Evolutionary conservation across 1,139 yeast species (phyloP), one percentile per base, ranked within the genome.

Genomic region (Yamadazyma membranifaciens): DNA sequence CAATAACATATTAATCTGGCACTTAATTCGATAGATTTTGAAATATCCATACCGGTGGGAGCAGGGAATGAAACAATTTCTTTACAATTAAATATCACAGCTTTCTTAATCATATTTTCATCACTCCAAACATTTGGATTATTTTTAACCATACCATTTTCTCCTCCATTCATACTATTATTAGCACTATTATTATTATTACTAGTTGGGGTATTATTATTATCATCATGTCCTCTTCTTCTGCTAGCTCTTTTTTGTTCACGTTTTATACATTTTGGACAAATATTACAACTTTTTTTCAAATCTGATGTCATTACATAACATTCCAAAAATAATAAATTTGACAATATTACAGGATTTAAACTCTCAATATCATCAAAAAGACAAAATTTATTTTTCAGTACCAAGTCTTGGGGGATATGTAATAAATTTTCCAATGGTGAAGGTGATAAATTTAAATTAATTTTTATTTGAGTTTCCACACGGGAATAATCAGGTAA

Each of bases 1-100:
- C 97, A 91, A 62, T 92, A 92, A 61, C 98, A 92, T 9, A 92
- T 92, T 34, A 92, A 81, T 64, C 98, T 78, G 11, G 95, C 83
- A 27, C 91, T 83, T 25, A 92, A 67, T 42, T 87, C 95, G 41
- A 91, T 64, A 10, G 75, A 69, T 49, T 81, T 73, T 15, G 59
- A 52, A 34, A 56, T 57, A 4, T 31, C 17, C 36, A 68, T 60
- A 6, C 80, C 80, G 30, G 69, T 68, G 24, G 83, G 82, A 14
- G 85, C 76, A 9, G 89, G 87, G 54, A 89, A 78, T 3, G 89
- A 80, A 34, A 87, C 77, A 28, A 91, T 75, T 61, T 92, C 97
- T 52, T 87, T 86, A 62, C 95, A 87, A 63, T 91, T 92, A 69
- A 89, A 88, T 27, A 92, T 87, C 27, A 89, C 79, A 2, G 96